Base-by-base conservation (phyloP, 768 basidiomycete genomes). In the Suillus decipiens region DNA sequence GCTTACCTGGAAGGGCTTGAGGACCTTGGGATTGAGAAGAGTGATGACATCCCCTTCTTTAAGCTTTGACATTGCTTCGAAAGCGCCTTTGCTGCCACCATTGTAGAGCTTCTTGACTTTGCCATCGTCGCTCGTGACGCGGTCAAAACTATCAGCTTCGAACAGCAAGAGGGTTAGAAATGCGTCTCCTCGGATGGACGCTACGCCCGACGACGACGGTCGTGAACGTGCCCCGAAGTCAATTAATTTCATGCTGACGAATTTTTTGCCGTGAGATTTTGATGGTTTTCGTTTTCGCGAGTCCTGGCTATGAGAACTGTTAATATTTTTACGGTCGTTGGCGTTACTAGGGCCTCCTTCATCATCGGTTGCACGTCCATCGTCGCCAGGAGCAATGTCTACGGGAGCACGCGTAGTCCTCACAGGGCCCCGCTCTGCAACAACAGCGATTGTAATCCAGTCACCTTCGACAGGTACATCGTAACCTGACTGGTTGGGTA, bases 401-500 rank as follows among this genome's bases (percentile, higher is more conserved):
- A 89, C 85, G 56, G 89, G 90, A 36, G 89, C 87, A 62, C 83
- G 84, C 54, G 82, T 92, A 67, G 88, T 84, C 66, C 85, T 87
- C 71, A 96, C 79, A 8, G 88, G 89, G 3, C 94, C 89, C 24
- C 95, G 86, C 73, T 96, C 94, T 2, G 95, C 96, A 15, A 99
- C 88, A 5, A 99, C 96, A 2, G 94, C 96, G 54, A 99, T 93
- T 7, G 95, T 96, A 47, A 98, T 84, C 92, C 94, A 99, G 74
- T 99, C 97, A 2, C 92, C 92, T 7, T 86, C 85, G 1, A 98
- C 89, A 11, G 96, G 96, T 1, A 99, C 85, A 51, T 98, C 95
- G 73, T 95, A 96, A 19, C 87, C 89, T 62, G 90, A 87, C 66
- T 91, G 89, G 71, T 92, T 87, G 0, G 89, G 86, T 15, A 88